phyloP scores from a whole-genome alignment of 2,329 filamentous ascomycete genomes.

The Fusarium subglutinans region DNA sequence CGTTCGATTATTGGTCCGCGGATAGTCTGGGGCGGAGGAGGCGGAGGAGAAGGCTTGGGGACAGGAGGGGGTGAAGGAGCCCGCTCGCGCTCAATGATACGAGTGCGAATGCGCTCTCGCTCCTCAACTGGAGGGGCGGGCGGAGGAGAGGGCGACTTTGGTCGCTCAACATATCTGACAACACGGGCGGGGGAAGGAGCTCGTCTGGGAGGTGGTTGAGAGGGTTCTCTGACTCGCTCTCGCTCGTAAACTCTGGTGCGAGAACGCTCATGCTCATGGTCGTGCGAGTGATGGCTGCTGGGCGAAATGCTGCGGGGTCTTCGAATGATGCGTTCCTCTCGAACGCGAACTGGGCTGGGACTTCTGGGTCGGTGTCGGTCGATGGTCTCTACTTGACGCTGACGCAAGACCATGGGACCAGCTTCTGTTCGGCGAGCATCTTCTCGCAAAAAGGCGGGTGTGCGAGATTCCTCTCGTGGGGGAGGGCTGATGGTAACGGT shows the following conservation, averaged over 20 bases:
- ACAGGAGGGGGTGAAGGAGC: conserved; percentile 48
- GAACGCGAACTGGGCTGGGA: conserved; percentile 53
- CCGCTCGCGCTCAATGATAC: conserved; percentile 59
- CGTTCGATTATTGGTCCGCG: conserved; percentile 83
- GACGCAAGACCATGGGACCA: conserved; percentile 63
- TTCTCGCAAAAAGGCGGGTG: conserved; percentile 62
- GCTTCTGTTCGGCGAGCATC: conserved; percentile 58
- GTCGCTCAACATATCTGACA: conserved; percentile 54
- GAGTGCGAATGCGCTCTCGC: conserved; percentile 58
- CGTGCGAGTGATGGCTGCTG: conserved; percentile 42
- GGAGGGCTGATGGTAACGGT: conserved; percentile 53
- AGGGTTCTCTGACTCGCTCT: conserved; percentile 50
- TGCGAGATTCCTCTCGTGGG: conserved; percentile 56
- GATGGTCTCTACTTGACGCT: conserved; percentile 64
- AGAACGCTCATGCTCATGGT: conserved; percentile 52
- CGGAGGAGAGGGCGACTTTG: conserved; percentile 48
- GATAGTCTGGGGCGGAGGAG: conserved; percentile 72
- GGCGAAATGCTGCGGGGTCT: conserved; percentile 56
- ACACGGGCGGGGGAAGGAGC: conserved; percentile 50
- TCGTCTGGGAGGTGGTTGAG: conserved; percentile 50
- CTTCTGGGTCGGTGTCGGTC: conserved; percentile 59
- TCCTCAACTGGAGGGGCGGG: conserved; percentile 41
- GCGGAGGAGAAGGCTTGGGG: conserved; percentile 62
- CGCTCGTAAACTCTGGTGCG: conserved; percentile 39
- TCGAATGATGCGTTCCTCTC: conserved; percentile 55